Percentiles rank a stretch among this genome's conserved stretches.
phyloP scores from a whole-genome alignment of 768 basidiomycete genomes.

The Xanthoconium purpureum region DNA sequence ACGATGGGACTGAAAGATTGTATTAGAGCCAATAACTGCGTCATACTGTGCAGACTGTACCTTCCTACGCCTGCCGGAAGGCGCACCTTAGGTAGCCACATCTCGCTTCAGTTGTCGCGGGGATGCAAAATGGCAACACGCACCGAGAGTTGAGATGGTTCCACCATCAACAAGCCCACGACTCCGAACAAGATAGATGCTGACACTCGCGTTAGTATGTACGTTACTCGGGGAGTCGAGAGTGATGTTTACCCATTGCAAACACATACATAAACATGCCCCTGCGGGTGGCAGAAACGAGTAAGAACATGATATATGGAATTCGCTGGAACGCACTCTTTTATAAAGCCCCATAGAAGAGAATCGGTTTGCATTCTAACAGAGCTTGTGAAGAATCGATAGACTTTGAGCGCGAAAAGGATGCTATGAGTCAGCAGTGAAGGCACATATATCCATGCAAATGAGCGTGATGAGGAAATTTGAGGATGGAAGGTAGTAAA shows the following conservation, averaged over 20 bases:
- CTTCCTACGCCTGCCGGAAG: background rate
- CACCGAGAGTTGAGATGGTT: conserved; percentile 6
- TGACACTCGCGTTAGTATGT: background rate
- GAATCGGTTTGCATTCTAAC: conserved; percentile 1
- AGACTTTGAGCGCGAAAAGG: conserved; percentile 14
- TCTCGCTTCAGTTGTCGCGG: background rate
- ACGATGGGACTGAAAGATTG: conserved; percentile 1
- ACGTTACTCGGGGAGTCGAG: background rate
- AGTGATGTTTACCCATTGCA: background rate
- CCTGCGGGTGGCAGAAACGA: background rate
- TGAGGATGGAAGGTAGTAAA: background rate
- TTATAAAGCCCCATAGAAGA: conserved; percentile 15
- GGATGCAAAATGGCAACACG: background rate
- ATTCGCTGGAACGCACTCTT: conserved; percentile 11
- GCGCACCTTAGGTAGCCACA: background rate
- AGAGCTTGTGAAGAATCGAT: conserved; percentile 14
- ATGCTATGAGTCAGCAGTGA: conserved; percentile 13
- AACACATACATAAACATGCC: conserved; percentile 15
- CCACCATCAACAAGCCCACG: conserved; percentile 7
- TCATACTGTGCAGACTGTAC: background rate
- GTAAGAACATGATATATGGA: background rate
- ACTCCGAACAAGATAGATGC: conserved; percentile 3
- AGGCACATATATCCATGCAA: conserved; percentile 14
- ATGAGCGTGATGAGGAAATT: background rate
- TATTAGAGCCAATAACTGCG: background rate